Base-by-base conservation (phyloP, 192 early-diverging fungal species). In the Podila clonocystis region DNA sequence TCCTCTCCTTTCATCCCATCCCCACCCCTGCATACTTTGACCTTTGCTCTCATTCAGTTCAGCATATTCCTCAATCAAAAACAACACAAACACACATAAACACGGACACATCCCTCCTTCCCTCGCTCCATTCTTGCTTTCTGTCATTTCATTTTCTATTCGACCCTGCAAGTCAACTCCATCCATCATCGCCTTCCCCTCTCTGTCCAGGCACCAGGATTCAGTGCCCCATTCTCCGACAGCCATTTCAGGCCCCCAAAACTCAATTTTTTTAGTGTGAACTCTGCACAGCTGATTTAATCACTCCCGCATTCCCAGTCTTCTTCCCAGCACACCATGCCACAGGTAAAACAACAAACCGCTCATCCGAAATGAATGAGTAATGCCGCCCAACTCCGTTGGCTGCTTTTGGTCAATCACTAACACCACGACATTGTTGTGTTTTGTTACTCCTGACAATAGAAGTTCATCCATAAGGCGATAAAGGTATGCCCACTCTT, bases 401-500 rank as follows among this genome's bases (percentile, higher is more conserved):
- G 17, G 9, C 1, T 22, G 17, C 26, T 24, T 55, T 55, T 55
- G 12, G 41, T 45, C 41, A 45, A 45, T 45, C 41, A 55, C 52
- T 55, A 55, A 55, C 52, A 24, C 52, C 20, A 55, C 52, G 24
- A 24, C 17, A n/a, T n/a, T 9, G 3, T 11, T 15, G 12, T 28
- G 22, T 22, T 24, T 20, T 49, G 9, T 30, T 59, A 13, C 26
- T 59, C 30, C 26, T 38, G 24, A 60, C 9, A 19, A 48, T 63
- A 76, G 68, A 76, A 69, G 34, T 33, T 50, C 41, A 76, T 76
- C 41, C 65, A 52, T 34, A 76, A 76, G 30, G 55, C 50, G 55
- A 70, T 76, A 50, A 76, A 70, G 74, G 74, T 76, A 68, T 65
- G 63, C 11, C 9, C 15, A 8, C 33, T 9, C 62, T 13, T 11